Evolutionary conservation across 1,284 basidiomycete genomes (phyloP), one percentile per base, ranked within the genome.

Genomic region (Prillingera fragicola): DNA sequence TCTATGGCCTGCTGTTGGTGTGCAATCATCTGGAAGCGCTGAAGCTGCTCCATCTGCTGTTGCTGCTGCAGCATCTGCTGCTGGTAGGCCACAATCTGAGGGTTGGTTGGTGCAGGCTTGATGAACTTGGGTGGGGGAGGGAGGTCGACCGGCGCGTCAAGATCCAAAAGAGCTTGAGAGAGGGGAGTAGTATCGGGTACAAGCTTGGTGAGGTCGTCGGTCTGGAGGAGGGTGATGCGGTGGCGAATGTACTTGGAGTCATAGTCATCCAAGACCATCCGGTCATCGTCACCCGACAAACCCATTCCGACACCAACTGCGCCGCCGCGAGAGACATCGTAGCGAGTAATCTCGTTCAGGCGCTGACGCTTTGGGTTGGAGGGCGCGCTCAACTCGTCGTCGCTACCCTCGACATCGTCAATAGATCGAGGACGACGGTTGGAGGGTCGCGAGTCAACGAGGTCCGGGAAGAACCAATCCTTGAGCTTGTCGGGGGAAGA

Each of bases 221-320:
- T 59, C n/a, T 43, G 54, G 8, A 70, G 54, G 2, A 71, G 49
- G 9, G 50, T 56, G 25, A 68, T 48, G 15, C 70, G 65, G 39
- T 63, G 42, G n/a, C 56, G 54, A 37, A 70, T 59, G 48, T 71
- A 70, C 45, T 69, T 67, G 19, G 57, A 43, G 41, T 71, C 69
- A 24, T 62, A 60, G 56, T 73, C 71, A 48, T 73, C 71, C 15
- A 73, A 56, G 15, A 73, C 56, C 9, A 73, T 46, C 8, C 64
- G 60, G 41, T 71, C 69, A 17, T 70, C 61, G 15, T 70, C 67
- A 26, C 56, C 56, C 8, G 40, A 41, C 12, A 71, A 35, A 18
- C 70, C 71, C 70, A 73, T 71, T 2, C 69, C 70, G 5, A 71
- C 63, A 13, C 70, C 70, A 2, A 69, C 41, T 6, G 54, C 57